Evolutionary conservation across 2,329 filamentous ascomycete species (phyloP).

Genomic region (Teratosphaeriaceae sp.): DNA sequence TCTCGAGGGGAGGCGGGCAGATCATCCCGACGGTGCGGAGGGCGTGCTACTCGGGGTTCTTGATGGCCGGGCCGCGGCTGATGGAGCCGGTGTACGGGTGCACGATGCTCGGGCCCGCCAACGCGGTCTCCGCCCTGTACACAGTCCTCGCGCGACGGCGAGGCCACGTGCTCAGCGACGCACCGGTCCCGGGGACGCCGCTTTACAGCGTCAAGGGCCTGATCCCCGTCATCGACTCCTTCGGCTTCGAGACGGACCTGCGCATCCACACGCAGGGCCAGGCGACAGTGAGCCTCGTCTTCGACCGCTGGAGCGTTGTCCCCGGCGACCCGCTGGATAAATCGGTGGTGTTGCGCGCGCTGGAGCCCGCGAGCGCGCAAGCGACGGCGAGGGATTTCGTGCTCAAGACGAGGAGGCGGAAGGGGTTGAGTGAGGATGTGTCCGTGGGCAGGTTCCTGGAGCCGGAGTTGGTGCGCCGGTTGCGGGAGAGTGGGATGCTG

Average conservation of each 20-base stretch:
- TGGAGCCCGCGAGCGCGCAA: constrained; percentile 83
- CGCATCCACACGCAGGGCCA: constrained; percentile 93
- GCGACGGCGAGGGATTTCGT: constrained; percentile 94
- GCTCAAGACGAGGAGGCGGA: constrained; percentile 86
- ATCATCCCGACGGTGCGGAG: constrained; percentile 93
- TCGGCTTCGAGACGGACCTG: constrained; percentile 96
- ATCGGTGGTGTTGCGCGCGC: constrained; percentile 69
- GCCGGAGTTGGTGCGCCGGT: constrained; percentile 79
- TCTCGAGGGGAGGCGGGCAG: constrained; percentile 91
- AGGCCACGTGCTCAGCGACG: constrained; percentile 91
- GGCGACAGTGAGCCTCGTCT: constrained; percentile 83
- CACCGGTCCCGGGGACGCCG: constrained; percentile 87
- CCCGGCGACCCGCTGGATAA: constrained; percentile 92
- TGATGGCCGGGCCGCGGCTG: constrained; percentile 91
- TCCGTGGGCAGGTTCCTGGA: constrained; percentile 95
- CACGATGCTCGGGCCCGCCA: constrained; percentile 86
- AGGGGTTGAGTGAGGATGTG: constrained; percentile 92
- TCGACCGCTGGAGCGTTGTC: constrained; percentile 93
- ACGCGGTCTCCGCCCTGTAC: constrained; percentile 82
- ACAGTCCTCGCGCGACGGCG: constrained; percentile 82
- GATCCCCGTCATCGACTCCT: constrained; percentile 92
- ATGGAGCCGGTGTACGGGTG: constrained; percentile 97
- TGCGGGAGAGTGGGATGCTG: constrained; percentile 83
- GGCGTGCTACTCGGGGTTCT: constrained; percentile 90
- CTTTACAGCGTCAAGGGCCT: constrained; percentile 87